Evolutionary conservation across 495 filamentous ascomycete genomes (phyloP), one percentile per base, ranked within the genome.

Genomic region (Lasiosphaeria hispida): DNA sequence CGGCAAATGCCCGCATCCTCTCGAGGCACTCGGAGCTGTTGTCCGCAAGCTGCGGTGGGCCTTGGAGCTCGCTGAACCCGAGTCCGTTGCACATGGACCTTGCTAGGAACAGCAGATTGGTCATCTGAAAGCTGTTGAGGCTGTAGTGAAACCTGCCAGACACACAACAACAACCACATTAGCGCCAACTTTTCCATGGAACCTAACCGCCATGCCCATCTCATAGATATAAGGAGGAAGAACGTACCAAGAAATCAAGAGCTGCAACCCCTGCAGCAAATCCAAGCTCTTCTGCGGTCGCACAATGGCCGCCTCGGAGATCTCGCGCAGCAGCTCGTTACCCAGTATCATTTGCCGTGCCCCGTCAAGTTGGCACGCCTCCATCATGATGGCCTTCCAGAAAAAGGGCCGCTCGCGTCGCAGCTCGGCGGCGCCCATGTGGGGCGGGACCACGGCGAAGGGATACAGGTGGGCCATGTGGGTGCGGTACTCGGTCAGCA

Each of bases 351-450:
- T 45, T 44, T 72, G 69, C 18, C 65, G 52, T n/a, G 36, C 11
- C 4, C 69, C 69, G 53, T 72, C 63, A 10, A 61, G 50, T 44
- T 63, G 62, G 48, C 57, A 66, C 18, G 60, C 61, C 50, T 62
- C 51, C 56, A 72, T 58, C 69, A 72, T 70, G 53, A 69, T 39
- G 39, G 57, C 67, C 47, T 69, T 70, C 69, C 69, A 72, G 15
- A 72, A 42, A 40, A 68, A 67, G 13, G 67, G 67, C 30, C 60
- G 42, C 60, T 63, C 35, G 30, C 49, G 53, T 30, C 49, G 59
- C 41, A 72, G 52, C 53, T 68, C 48, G 7, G 45, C 55, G 18
- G 69, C 56, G 15, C 36, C 55, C 53, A 70, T 14, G 38, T 60
- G 49, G 40, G 45, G 48, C 23, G 67, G 65, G 11, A 69, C 53